phyloP scores from a whole-genome alignment of 768 basidiomycete species.

The Hericium alpestre region DNA sequence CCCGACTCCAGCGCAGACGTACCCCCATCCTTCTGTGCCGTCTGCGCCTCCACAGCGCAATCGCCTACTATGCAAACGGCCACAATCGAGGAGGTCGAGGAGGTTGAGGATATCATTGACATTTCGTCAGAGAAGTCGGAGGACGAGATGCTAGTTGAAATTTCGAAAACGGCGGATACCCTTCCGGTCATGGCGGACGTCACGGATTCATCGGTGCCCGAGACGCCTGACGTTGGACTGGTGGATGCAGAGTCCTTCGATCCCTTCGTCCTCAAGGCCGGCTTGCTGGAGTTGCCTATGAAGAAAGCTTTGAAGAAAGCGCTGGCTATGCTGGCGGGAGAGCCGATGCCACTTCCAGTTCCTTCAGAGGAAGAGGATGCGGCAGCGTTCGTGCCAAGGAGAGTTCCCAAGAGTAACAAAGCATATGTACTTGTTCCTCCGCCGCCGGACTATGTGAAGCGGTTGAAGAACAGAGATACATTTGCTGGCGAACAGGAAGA shows the following conservation, averaged over 20 bases:
- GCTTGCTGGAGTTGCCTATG: background rate
- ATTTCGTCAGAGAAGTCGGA: no score
- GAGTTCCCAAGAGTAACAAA: background rate
- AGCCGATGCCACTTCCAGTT: background rate
- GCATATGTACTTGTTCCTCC: slow-evolving; percentile 1
- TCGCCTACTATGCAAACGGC: background rate
- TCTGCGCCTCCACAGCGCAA: background rate
- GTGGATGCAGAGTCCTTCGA: background rate
- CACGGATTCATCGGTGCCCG: background rate
- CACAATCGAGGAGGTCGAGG: background rate
- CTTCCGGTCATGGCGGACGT: background rate
- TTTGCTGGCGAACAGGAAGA: background rate
- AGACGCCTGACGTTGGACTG: background rate
- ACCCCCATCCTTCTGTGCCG: background rate
- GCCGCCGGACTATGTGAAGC: background rate
- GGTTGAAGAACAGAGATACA: background rate
- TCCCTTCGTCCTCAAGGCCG: background rate
- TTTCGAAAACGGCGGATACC: background rate
- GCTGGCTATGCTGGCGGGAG: background rate
- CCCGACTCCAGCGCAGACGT: background rate
- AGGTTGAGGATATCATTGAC: background rate
- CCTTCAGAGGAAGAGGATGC: background rate
- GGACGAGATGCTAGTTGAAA: background rate
- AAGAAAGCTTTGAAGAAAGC: background rate
- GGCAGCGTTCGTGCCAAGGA: background rate